These are phyloP conservation scores for Epichloe uncinata DNA, from an alignment of 2,329 filamentous ascomycete genomes.

Conservation along the genomic window DNA sequence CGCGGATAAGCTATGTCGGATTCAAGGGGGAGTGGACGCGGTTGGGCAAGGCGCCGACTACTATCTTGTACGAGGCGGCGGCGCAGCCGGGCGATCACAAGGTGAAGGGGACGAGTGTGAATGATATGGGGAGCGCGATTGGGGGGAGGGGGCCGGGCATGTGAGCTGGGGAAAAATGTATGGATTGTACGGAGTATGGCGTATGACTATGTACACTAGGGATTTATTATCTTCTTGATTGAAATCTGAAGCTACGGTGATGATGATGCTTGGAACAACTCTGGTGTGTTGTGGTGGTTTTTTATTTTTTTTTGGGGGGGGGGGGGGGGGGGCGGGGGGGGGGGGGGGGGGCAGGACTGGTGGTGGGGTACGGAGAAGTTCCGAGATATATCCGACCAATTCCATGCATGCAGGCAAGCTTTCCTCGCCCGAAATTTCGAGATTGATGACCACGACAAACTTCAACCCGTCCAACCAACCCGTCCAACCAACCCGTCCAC, in stretches of 20 bases:
- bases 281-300: neutral
- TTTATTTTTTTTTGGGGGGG: no score
- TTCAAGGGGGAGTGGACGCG: slow-evolving; percentile 94
- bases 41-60: slow-evolving; percentile 56
- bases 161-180: slow-evolving; percentile 6
- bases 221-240: no score
- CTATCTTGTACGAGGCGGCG: slow-evolving; percentile 86
- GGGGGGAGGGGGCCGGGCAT: slow-evolving; percentile 26
- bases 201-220: no score
- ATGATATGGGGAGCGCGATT: slow-evolving; percentile 42
- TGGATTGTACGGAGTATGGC: no score
- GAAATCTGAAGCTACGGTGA: neutral
- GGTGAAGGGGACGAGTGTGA: slow-evolving; percentile 42
- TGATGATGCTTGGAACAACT: no score
- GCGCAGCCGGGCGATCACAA: slow-evolving; percentile 84
- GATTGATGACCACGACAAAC: no score
- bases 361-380: no score
- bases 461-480: no score
- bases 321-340: no score
- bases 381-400: slow-evolving; percentile 8
- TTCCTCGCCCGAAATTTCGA: neutral
- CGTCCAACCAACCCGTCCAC: no score
- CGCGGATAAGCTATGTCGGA: slow-evolving; percentile 67
- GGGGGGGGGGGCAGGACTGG: no score
- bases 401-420: neutral